Conservation (phyloP, 208 protist species). For the Phytomonas sp. region DNA sequence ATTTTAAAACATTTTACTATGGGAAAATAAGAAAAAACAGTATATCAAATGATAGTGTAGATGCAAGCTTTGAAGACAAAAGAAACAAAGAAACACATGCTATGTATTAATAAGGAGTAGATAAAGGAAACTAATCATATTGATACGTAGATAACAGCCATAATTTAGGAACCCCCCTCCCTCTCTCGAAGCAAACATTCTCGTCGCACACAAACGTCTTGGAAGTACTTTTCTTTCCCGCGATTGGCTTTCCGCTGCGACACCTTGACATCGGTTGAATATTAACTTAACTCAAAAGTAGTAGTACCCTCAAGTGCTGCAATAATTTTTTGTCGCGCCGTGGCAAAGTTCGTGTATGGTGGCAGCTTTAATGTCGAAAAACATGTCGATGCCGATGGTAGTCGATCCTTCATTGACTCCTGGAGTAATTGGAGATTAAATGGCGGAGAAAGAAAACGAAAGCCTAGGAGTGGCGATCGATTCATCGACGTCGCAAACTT, state of each 20-base stretch:
- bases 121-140: background rate
- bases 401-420: constrained; percentile 28
- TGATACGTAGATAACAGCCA: background rate
- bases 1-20: background rate
- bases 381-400: constrained; percentile 90
- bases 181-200: background rate
- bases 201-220: background rate
- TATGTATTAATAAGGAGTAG: background rate
- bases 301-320: constrained; percentile 79
- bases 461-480: constrained; percentile 88
- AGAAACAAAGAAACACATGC: background rate
- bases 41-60: background rate
- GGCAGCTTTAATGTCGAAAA: constrained; percentile 92
- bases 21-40: background rate
- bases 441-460: constrained; percentile 81
- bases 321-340: constrained; percentile 75
- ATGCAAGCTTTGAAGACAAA: background rate
- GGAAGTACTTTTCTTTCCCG: background rate
- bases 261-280: background rate
- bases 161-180: background rate
- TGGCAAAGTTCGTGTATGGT: constrained; percentile 51
- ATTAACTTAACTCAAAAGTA: constrained; percentile 83
- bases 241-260: background rate
- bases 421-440: constrained; percentile 78
- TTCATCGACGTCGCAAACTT: constrained; percentile 85